Conservation (phyloP, 2,329 filamentous ascomycete species). For the Aspergillus chevalieri region DNA sequence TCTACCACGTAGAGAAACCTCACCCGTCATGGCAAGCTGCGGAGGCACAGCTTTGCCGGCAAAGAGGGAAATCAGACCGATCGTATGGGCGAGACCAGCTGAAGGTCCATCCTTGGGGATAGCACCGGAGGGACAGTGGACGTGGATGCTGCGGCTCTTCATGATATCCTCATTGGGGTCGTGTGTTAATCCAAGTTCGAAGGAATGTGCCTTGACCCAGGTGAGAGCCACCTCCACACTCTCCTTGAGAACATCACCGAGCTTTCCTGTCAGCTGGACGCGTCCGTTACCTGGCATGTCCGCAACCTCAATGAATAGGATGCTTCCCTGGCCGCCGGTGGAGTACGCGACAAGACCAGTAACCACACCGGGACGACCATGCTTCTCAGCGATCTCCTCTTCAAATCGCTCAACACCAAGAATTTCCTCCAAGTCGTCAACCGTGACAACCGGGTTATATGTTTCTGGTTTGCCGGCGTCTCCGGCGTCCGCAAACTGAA, state of each 20-base stretch:
- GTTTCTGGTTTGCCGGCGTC: conserved; percentile 62
- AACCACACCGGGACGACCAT: conserved; percentile 77
- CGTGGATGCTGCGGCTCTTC: conserved; percentile 88
- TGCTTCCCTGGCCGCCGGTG: conserved; percentile 85
- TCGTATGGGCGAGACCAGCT: conserved; percentile 87
- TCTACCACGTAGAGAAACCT: conserved; percentile 73
- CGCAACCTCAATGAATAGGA: conserved; percentile 95
- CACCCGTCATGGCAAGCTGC: conserved; percentile 88
- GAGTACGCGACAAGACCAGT: conserved; percentile 95
- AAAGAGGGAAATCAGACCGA: conserved; percentile 88
- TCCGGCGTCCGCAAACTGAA: conserved; percentile 86
- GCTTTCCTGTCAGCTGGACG: conserved; percentile 91
- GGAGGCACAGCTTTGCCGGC: conserved; percentile 79
- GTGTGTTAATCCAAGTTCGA: conserved; percentile 75
- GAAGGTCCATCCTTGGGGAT: conserved; percentile 85
- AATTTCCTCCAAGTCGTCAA: conserved; percentile 81
- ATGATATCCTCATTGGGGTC: conserved; percentile 86
- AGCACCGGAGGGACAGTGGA: conserved; percentile 90
- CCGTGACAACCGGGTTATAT: conserved; percentile 67
- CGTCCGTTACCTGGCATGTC: conserved; percentile 92
- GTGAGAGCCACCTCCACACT: conserved; percentile 91
- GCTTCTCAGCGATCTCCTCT: conserved; percentile 88
- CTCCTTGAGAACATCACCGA: conserved; percentile 95
- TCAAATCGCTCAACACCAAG: conserved; percentile 90
- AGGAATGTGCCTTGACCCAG: conserved; percentile 96